Conservation (phyloP, 2,329 filamentous ascomycete genomes). For the Alternaria triticimaculans region DNA sequence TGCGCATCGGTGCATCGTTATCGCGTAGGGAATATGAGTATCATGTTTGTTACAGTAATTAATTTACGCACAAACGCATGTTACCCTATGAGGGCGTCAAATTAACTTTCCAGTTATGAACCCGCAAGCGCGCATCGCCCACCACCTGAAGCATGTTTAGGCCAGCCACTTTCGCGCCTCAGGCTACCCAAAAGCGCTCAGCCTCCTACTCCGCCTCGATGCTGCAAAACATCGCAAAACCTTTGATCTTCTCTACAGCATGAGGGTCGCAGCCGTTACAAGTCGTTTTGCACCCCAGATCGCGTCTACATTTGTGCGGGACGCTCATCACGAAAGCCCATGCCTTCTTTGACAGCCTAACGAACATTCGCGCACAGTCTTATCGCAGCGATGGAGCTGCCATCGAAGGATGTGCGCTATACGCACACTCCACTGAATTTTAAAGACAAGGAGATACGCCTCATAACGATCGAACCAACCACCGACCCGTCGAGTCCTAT, state of each 20-base stretch:
- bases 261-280: too few relatives aligned
- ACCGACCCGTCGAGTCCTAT: neutral
- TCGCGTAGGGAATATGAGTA: too few relatives aligned
- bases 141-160: neutral
- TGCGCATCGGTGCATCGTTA: too few relatives aligned
- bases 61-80: too few relatives aligned
- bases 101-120: too few relatives aligned
- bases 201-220: neutral
- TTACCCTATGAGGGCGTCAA: too few relatives aligned
- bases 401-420: neutral
- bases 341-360: rapidly evolving
- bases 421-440: neutral
- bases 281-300: too few relatives aligned
- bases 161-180: too few relatives aligned
- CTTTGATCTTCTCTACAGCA: too few relatives aligned
- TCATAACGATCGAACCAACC: neutral
- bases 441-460: neutral
- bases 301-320: too few relatives aligned
- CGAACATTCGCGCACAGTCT: neutral
- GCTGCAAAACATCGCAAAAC: neutral
- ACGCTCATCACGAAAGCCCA: too few relatives aligned
- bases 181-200: neutral
- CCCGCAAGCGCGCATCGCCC: neutral
- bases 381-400: neutral
- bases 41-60: too few relatives aligned